Evolutionary conservation across 306 rosid genomes (phyloP).

Genomic region (Cicer cuneatum): DNA sequence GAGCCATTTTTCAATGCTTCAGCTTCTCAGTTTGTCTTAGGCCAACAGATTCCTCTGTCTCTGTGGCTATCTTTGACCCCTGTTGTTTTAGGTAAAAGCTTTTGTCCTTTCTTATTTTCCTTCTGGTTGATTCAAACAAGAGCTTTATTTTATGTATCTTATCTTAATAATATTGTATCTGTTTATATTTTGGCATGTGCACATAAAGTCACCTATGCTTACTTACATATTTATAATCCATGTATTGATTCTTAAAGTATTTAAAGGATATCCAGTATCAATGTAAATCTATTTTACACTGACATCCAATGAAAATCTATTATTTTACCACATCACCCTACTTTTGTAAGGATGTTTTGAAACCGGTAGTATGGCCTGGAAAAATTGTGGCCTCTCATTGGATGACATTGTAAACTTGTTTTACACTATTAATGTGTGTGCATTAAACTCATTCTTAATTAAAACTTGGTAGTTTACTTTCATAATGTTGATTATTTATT

Average conservation of each 20-base stretch:
- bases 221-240: not conserved
- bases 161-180: not conserved
- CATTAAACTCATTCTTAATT: too few relatives aligned
- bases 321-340: too few relatives aligned
- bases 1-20: constrained; percentile 33
- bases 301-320: too few relatives aligned
- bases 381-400: too few relatives aligned
- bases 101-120: not conserved
- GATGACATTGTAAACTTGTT: too few relatives aligned
- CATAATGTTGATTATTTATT: constrained; percentile 1
- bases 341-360: too few relatives aligned
- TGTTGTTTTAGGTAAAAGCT: constrained; percentile 17
- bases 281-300: too few relatives aligned
- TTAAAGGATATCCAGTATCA: too few relatives aligned
- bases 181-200: not conserved
- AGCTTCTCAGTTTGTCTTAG: constrained; percentile 31
- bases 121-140: not conserved
- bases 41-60: constrained; percentile 23
- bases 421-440: too few relatives aligned
- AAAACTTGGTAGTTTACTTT: not conserved
- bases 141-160: not conserved
- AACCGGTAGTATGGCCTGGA: too few relatives aligned
- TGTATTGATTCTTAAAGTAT: not conserved
- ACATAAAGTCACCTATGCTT: not conserved
- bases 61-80: constrained; percentile 30